Conservation (phyloP, 805 yeast genomes). For the Saccharomyces eubayanus region DNA sequence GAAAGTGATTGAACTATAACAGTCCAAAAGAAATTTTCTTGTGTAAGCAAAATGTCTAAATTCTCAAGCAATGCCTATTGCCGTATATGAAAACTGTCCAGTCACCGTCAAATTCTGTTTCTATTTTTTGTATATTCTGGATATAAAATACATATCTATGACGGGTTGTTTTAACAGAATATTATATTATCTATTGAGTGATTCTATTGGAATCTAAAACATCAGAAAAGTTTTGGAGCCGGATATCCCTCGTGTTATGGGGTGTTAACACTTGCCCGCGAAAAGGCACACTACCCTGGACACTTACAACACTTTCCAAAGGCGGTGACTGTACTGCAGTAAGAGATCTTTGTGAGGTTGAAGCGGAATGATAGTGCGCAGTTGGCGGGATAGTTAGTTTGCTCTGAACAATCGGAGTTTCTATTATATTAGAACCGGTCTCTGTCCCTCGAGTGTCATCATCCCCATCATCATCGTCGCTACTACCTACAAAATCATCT, state of each 20-base stretch:
- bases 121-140: not conserved
- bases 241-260: conserved; percentile 23
- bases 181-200: conserved; percentile 19
- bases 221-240: conserved; percentile 20
- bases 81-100: not conserved
- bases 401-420: not conserved
- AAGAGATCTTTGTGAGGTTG: not conserved
- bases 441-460: not conserved
- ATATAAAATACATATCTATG: not conserved
- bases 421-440: not conserved
- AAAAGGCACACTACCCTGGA: conserved; percentile 27
- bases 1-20: not conserved
- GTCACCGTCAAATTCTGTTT: not conserved
- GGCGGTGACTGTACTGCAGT: conserved; percentile 19
- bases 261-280: conserved; percentile 26
- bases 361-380: conserved; percentile 2
- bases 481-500: not conserved
- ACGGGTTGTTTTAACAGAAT: not conserved
- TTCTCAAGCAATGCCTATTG: not conserved
- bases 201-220: conserved; percentile 27
- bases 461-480: not conserved
- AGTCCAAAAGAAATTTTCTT: not conserved
- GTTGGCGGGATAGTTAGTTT: conserved; percentile 3
- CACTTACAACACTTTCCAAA: conserved; percentile 23
- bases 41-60: not conserved